Percentiles rank a stretch among this genome's conserved stretches.
These are phyloP conservation scores for Lathyrus aphaca DNA, from an alignment of 306 rosid genomes.

Conservation along the genomic window DNA sequence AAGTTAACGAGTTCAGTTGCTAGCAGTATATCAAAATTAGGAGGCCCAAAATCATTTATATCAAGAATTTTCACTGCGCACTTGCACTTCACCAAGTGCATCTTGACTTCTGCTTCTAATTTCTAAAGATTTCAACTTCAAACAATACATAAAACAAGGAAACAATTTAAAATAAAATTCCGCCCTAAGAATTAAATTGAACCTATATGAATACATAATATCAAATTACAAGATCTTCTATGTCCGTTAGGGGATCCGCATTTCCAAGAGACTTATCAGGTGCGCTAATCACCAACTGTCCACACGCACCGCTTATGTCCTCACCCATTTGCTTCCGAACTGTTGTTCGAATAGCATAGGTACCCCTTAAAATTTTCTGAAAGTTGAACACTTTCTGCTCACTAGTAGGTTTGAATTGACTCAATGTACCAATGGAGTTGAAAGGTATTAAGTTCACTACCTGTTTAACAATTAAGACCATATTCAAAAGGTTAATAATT, in stretches of 20 bases:
- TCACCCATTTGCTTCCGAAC: constrained; percentile 94
- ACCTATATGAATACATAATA: constrained; percentile 20
- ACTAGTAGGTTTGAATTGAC: constrained; percentile 72
- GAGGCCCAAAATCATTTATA: background rate
- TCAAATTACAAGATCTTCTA: constrained; percentile 82
- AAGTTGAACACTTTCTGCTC: constrained; percentile 69
- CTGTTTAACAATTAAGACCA: constrained; percentile 53
- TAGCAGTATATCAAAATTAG: background rate
- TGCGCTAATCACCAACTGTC: constrained; percentile 77
- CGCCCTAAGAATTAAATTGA: constrained; percentile 5
- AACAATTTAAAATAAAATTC: background rate
- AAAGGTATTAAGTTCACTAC: constrained; percentile 94
- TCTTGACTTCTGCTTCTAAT: constrained; percentile 24
- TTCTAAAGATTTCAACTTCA: constrained; percentile 27
- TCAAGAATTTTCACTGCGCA: constrained; percentile 16
- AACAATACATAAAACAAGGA: constrained; percentile 5
- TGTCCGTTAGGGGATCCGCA: constrained; percentile 61
- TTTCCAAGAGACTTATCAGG: constrained; percentile 57
- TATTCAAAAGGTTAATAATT: constrained; percentile 30
- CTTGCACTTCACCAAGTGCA: constrained; percentile 25
- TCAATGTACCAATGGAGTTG: constrained; percentile 83
- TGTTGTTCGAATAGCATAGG: constrained; percentile 79
- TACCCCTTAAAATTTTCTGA: constrained; percentile 83
- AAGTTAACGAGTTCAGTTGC: background rate
- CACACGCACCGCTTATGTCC: constrained; percentile 99